These are phyloP conservation scores for Suhomyces kilbournensis DNA, from an alignment of 805 yeast species.

Conservation along the genomic window DNA sequence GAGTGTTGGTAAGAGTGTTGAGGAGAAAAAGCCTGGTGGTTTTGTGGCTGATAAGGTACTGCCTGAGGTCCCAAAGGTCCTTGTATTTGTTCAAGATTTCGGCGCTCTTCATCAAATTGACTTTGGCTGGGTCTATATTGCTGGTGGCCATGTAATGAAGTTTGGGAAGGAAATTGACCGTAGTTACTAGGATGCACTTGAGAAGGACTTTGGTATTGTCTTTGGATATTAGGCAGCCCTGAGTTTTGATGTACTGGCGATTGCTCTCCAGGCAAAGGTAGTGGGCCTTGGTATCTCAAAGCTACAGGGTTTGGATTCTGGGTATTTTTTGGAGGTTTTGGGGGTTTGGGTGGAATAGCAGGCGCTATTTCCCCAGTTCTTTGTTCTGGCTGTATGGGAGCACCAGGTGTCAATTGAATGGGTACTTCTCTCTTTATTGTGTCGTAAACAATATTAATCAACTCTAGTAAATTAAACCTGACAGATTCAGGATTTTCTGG, in stretches of 20 bases:
- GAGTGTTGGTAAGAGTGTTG: not conserved
- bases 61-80: not conserved
- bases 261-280: constrained; percentile 19
- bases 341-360: constrained; percentile 13
- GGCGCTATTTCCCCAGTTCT: not conserved
- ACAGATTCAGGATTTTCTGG: constrained; percentile 1
- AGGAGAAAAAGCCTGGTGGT: too few species aligned
- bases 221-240: not conserved
- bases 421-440: constrained; percentile 5
- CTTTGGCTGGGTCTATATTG: not conserved
- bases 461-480: constrained; percentile 19
- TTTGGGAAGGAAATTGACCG: not conserved
- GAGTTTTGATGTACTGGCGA: not conserved
- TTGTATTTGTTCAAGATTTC: not conserved
- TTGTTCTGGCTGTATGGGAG: not conserved
- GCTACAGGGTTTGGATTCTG: constrained; percentile 21
- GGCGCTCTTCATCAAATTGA: not conserved
- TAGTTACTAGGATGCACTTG: not conserved
- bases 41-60: not conserved
- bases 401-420: not conserved
- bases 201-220: not conserved
- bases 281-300: constrained; percentile 30
- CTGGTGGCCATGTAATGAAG: not conserved
- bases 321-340: not conserved
- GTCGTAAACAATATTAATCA: constrained; percentile 14